Evolutionary conservation across 164 flowering plant species (phyloP), one percentile per base, ranked within the genome.

Genomic region (Aristolochia contorta): DNA sequence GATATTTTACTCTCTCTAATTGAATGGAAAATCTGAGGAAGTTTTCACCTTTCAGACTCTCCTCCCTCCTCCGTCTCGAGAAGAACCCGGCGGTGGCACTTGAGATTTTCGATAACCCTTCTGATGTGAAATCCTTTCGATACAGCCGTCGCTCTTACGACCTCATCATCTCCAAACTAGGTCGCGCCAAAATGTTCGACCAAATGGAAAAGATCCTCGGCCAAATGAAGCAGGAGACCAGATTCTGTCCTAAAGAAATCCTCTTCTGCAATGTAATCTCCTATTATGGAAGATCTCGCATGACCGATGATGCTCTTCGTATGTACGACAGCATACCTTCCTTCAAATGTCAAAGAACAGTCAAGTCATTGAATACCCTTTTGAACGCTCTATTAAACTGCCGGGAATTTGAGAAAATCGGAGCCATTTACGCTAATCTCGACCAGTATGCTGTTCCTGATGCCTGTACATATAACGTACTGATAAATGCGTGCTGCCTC

Each of bases 81-180:
- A 77, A 73, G 19, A 76, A 85, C 69, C 90, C 90, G 0, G 63
- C 56, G 0, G 71, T 73, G 53, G 90, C 92, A 25, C 73, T 82
- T 16, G 65, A 73, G 1, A 83, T 86, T 73, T 86, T 85, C 79
- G 77, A 56, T 45, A 81, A 79, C 77, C 91, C 85, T 9, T 59
- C 67, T 12, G 61, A 71, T 16, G 58, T 46, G 8, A 81, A 84
- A 62, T 80, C 91, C 64, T 84, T 81, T 65, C 81, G 78, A 6
- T 68, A 79, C 76, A 69, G 80, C 48, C 75, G 68, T 25, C 86
- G 76, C 53, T 74, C 82, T 58, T 85, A 87, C 69, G 91, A 90
- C 53, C 78, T 87, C 77, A 84, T 87, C 73, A 78, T 90, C 76
- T 70, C 80, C 63, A 87, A 82, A 75, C 93, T 91, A 55, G 91